A percentile compares a stretch with the other conserved stretches of the same genome.
Evolutionary conservation across 805 yeast genomes (phyloP).

Genomic region (Cyberlindnera euphorbiiphila): DNA sequence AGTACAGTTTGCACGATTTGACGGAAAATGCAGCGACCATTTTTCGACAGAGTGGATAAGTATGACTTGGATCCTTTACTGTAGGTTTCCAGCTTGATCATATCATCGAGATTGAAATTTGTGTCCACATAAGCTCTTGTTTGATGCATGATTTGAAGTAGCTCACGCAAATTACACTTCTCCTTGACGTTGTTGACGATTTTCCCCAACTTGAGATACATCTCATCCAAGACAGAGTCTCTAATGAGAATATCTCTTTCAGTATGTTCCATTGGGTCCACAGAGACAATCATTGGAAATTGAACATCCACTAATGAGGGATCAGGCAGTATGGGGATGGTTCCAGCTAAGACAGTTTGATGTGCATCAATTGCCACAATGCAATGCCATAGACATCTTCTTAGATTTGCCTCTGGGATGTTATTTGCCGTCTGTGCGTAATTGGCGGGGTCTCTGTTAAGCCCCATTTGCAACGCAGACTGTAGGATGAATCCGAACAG

Average conservation of each 20-base stretch:
- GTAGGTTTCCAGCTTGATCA: constrained; percentile 4
- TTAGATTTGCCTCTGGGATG: constrained; percentile 11
- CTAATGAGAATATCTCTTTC: constrained; percentile 13
- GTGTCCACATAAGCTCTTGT: constrained; percentile 13
- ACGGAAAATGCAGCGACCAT: constrained; percentile 11
- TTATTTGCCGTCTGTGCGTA: constrained; percentile 16
- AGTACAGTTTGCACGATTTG: constrained; percentile 12
- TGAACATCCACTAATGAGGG: constrained; percentile 11
- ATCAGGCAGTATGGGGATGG: constrained; percentile 14
- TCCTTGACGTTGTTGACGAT: constrained; percentile 13
- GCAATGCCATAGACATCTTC: constrained; percentile 22
- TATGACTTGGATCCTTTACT: constrained; percentile 9
- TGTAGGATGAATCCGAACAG: constrained; percentile 37
- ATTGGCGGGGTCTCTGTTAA: constrained; percentile 42
- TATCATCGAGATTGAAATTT: constrained; percentile 7
- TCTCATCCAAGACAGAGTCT: constrained; percentile 3
- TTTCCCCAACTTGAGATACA: constrained; percentile 10
- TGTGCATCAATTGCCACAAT: constrained; percentile 15
- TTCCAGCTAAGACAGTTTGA: constrained; percentile 14
- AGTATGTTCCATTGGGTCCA: constrained; percentile 13
- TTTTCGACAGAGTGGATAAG: constrained; percentile 8
- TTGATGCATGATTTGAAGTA: constrained; percentile 8
- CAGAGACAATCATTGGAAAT: constrained; percentile 12
- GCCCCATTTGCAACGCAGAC: constrained; percentile 41
- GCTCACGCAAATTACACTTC: constrained; percentile 9